Base-by-base conservation (phyloP, 78 protist species). In the Polysphondylium violaceum region DNA sequence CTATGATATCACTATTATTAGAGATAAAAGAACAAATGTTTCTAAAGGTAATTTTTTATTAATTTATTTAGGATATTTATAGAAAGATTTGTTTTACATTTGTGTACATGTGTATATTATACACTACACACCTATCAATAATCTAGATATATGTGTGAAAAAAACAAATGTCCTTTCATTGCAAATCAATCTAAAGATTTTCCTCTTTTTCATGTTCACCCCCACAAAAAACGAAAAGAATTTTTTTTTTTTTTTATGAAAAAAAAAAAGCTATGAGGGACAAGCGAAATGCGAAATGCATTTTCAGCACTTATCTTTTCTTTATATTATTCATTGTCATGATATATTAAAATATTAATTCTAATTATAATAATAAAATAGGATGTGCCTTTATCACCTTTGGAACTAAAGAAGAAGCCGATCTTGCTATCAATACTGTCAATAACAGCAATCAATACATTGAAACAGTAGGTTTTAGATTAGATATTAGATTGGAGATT, bases 311-410 rank as follows among this genome's bases (percentile, higher is more conserved):
- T 16, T 23, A 16, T 59, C 14, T 59, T 59, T 59, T 59, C 29
- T 59, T 29, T 59, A 14, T 29, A 29, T 29, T 17, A 35, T 31
- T 35, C 35, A 44, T 27, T 63, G 50, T 55, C 61, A 5, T 23
- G 23, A 8, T 23, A 23, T 55, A 23, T 71, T 29, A 6, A 36
- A 4, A 38, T 41, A 41, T 36, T 25, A 27, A 19, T 60, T 56
- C 38, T 11, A 47, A 55, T 16, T 23, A 58, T 19, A n/a, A n/a
- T 19, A 12, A n/a, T 25, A 58, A 7, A n/a, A 75, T 47, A 78
- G 88, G 88, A 36, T 81, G 89, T 43, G 89, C 89, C 31, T 81
- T 81, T 65, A 81, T 81, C 41, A 68, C 51, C 14, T 81, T 68
- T 50, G 11, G 59, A 35, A 65, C 56, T 21, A 81, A 81, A 68